phyloP scores from a whole-genome alignment of 116 monocot genomes.

The Trichopus zeylanicus region DNA sequence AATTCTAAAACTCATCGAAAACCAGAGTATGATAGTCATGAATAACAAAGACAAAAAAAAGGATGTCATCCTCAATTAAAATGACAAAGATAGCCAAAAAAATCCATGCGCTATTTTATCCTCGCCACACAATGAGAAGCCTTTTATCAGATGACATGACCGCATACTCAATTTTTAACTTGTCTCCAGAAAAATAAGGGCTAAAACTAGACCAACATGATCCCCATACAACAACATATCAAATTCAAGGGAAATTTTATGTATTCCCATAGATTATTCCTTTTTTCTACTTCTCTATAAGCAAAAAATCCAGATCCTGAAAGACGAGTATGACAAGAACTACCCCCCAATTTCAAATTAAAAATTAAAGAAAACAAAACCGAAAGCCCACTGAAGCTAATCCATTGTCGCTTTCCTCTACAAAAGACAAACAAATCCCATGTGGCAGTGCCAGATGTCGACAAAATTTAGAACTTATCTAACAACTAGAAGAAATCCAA shows the following conservation, averaged over 20 bases:
- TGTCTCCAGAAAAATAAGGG: neutral
- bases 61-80: neutral
- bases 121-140: neutral
- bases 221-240: neutral
- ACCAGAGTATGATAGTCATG: neutral
- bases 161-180: neutral
- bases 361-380: neutral
- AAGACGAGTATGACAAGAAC: neutral
- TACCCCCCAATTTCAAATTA: neutral
- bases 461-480: too few species aligned
- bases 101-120: neutral
- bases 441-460: too few species aligned
- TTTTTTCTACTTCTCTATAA: neutral
- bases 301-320: neutral
- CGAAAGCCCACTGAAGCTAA: too few species aligned
- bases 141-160: neutral
- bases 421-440: too few species aligned
- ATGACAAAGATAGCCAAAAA: neutral
- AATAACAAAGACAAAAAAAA: neutral
- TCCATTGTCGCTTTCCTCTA: too few species aligned
- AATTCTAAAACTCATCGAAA: neutral
- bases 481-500: neutral
- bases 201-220: neutral
- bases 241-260: neutral
- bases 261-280: neutral